Evolutionary conservation across 192 early-diverging fungal genomes (phyloP), one percentile per base, ranked within the genome.

Genomic region (Podila epicladia): DNA sequence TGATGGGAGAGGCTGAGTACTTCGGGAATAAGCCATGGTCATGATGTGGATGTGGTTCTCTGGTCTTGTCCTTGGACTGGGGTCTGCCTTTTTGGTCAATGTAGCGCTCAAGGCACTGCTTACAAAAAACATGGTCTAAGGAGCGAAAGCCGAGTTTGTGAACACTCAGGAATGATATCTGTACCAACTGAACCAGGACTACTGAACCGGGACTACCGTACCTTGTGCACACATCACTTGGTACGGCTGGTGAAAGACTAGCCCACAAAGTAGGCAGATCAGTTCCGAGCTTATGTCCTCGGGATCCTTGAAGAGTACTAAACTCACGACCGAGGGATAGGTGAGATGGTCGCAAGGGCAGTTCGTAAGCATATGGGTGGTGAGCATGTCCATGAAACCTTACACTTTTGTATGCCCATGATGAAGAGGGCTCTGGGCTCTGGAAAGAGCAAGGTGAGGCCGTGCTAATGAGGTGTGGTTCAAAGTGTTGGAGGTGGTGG

Each of bases 121-220:
- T 61, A 31, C 59, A 61, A 61, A 61, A 61, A 26, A 61, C 26
- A 31, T 61, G 59, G 59, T 61, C 59, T 61, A 33, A 61, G 17
- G 3, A 31, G 26, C 2, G 29, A 61, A 61, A 15, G 59, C 3
- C 24, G 22, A 55, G 22, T 55, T 55, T 3, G 53, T 17, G 8
- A 12, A 7, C 24, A 55, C 22, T 15, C 41, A 26, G 2, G 53
- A 55, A 6, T 55, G 35, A 37, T 6, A 9, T 55, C 9, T 53
- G 5, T 53, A 24, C 24, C 8, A 55, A 55, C 22, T 55, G 24
- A 53, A 53, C 20, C n/a, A 4, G 17, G 22, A 8, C n/a, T 17
- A 55, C 17, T n/a, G n/a, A 53, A 53, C 20, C n/a, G 19, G 17
- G 22, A 8, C n/a, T 17, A 55, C 17, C n/a, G 2, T 55, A 55